These are phyloP conservation scores for Auriculariales sp. DNA, from an alignment of 768 basidiomycete genomes.

Conservation along the genomic window DNA sequence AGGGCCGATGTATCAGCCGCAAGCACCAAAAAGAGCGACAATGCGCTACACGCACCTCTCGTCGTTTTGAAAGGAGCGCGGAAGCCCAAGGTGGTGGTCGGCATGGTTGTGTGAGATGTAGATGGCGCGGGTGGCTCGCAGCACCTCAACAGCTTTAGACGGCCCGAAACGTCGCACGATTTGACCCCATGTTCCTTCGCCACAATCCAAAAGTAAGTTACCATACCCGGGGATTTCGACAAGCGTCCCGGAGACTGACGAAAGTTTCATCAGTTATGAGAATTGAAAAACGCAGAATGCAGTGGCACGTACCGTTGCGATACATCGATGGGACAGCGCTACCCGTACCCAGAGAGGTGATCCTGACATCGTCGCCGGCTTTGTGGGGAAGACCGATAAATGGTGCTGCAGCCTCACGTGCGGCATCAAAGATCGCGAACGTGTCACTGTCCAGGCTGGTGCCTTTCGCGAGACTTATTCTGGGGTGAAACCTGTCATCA, in stretches of 20 bases:
- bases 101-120: constrained; percentile 86
- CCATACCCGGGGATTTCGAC: constrained; percentile 60
- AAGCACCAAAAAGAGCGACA: background rate
- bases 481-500: constrained; percentile 16
- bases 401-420: constrained; percentile 6
- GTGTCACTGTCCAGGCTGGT: constrained; percentile 1
- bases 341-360: constrained; percentile 78
- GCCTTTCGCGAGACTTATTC: constrained; percentile 5
- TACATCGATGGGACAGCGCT: constrained; percentile 77
- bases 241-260: constrained; percentile 30
- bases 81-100: constrained; percentile 82
- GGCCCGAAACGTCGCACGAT: constrained; percentile 62
- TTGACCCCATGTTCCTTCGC: constrained; percentile 91
- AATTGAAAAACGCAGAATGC: background rate
- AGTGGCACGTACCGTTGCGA: constrained; percentile 52
- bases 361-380: constrained; percentile 46
- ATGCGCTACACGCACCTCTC: constrained; percentile 30
- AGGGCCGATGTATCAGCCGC: background rate
- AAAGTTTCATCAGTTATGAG: background rate
- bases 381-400: constrained; percentile 10
- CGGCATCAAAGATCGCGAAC: constrained; percentile 6
- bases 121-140: constrained; percentile 62
- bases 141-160: constrained; percentile 25
- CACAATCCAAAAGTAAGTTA: constrained; percentile 71
- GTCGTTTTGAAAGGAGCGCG: constrained; percentile 59